Evolutionary conservation across 345 rosid genomes (phyloP).

Genomic region (Clausena lansium): DNA sequence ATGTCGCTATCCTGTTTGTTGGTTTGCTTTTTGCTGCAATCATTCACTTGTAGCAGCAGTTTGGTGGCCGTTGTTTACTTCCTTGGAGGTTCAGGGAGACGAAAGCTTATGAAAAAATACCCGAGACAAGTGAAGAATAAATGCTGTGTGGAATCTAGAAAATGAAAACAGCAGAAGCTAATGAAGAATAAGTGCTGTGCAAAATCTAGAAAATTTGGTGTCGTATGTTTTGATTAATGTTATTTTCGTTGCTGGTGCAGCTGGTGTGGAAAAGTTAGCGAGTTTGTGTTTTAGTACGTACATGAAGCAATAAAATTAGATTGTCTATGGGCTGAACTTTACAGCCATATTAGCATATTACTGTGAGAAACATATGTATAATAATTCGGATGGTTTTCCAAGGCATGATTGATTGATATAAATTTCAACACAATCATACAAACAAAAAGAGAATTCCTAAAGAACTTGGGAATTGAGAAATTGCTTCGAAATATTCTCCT

Average conservation of each 20-base stretch:
- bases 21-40: conserved; percentile 36
- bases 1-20: conserved; percentile 30
- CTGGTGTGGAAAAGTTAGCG: neutral
- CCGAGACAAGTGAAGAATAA: conserved; percentile 19
- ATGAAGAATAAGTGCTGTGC: neutral
- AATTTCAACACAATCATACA: no score
- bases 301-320: no score
- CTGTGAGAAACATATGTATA: neutral
- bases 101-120: conserved; percentile 37
- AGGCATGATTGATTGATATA: no score
- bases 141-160: neutral
- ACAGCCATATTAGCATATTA: neutral
- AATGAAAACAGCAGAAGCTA: neutral
- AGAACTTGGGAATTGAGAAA: no score
- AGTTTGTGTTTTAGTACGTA: neutral
- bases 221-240: neutral
- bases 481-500: no score
- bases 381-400: no score
- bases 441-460: no score
- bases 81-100: conserved; percentile 30
- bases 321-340: no score
- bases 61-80: conserved; percentile 46
- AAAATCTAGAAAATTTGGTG: neutral
- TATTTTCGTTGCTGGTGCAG: neutral
- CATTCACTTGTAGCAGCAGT: conserved; percentile 42